Evolutionary conservation across 2,329 filamentous ascomycete species (phyloP), one percentile per base, ranked within the genome.

Genomic region (Penicillium sp.): DNA sequence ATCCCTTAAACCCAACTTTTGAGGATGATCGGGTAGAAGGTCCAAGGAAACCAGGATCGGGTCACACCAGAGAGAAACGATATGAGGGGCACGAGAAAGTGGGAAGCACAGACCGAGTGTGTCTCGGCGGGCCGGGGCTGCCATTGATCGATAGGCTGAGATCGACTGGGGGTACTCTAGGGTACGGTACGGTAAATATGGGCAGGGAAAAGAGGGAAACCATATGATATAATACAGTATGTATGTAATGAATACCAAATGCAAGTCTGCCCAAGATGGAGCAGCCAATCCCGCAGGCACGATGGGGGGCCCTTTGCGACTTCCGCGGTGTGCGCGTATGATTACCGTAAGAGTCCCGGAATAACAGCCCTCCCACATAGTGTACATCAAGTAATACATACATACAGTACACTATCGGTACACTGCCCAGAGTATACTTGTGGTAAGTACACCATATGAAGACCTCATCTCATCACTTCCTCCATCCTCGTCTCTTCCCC

Each of bases 181-280:
- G 7, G 33, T 29, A 46, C 28, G n/a, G n/a, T n/a, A n/a, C n/a
- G n/a, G n/a, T n/a, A n/a, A n/a, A n/a, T n/a, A n/a, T n/a, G n/a
- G n/a, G n/a, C n/a, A n/a, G n/a, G n/a, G n/a, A n/a, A n/a, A n/a
- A n/a, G n/a, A n/a, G n/a, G n/a, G n/a, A n/a, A n/a, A n/a, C n/a
- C n/a, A n/a, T n/a, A n/a, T n/a, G n/a, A n/a, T n/a, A n/a, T n/a
- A n/a, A n/a, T n/a, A n/a, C n/a, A n/a, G n/a, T n/a, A n/a, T n/a
- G n/a, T n/a, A n/a, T n/a, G n/a, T n/a, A 21, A 43, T 33, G 18
- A 45, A 36, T 48, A 42, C 18, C 23, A 42, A 40, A 55, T 60
- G 61, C 61, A 63, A 47, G 59, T 58, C 54, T 63, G 61, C 61
- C 61, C 61, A 62, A 64, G 91, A 83, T 45, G 96, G 96, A 89